Evolutionary conservation across 768 basidiomycete genomes (phyloP).

Genomic region (Suillus spraguei): DNA sequence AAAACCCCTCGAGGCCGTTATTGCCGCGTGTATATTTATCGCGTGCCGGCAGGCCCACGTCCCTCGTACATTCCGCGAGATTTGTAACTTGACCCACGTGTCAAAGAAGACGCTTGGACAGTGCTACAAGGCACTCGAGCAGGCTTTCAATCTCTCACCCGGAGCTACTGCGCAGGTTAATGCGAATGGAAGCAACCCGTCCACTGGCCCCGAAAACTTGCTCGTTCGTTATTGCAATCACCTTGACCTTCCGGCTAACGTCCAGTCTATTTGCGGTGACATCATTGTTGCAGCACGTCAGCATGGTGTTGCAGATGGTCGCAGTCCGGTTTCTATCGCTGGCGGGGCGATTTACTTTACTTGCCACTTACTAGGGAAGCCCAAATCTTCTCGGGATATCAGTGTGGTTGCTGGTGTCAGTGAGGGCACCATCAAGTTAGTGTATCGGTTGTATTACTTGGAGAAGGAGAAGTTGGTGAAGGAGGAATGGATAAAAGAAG

Average conservation of each 20-base stretch:
- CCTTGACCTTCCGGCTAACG: conserved; percentile 78
- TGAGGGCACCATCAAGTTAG: conserved; percentile 92
- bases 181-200: conserved; percentile 34
- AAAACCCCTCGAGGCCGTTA: conserved; percentile 90
- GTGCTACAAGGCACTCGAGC: conserved; percentile 87
- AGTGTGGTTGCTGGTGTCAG: conserved; percentile 91
- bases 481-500: conserved; percentile 83
- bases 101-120: conserved; percentile 95
- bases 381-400: conserved; percentile 82
- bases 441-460: conserved; percentile 76
- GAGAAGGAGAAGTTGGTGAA: conserved; percentile 81
- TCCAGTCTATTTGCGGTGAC: conserved; percentile 83
- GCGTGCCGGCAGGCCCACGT: conserved; percentile 95
- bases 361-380: conserved; percentile 74
- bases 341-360: conserved; percentile 96
- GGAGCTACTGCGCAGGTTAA: conserved; percentile 65
- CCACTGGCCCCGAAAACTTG: conserved; percentile 80
- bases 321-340: conserved; percentile 98
- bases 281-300: conserved; percentile 81
- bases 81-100: conserved; percentile 90
- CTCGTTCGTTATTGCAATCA: conserved; percentile 95
- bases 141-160: conserved; percentile 86
- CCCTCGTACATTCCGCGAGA: conserved; percentile 95
- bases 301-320: conserved; percentile 88
- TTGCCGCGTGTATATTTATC: conserved; percentile 98